These are phyloP conservation scores for Paxillus ammoniavirescens DNA, from an alignment of 768 basidiomycete genomes.

Conservation along the genomic window DNA sequence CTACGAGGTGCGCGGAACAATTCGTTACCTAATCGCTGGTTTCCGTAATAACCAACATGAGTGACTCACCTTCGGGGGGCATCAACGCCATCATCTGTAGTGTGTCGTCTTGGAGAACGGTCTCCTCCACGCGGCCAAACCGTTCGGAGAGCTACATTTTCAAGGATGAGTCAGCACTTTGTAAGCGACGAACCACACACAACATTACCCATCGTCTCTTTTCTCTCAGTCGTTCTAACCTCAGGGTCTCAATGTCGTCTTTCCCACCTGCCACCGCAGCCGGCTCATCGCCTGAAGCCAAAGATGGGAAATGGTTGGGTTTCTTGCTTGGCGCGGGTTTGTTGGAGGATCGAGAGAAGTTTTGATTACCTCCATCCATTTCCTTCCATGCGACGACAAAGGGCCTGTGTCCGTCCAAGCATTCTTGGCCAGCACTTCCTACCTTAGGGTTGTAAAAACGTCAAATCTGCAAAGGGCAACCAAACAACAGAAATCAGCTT, in stretches of 20 bases:
- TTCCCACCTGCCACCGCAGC: background rate
- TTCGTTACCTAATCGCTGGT: background rate
- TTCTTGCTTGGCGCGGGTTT: conserved; percentile 17
- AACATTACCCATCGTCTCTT: conserved; percentile 16
- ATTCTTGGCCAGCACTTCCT: conserved; percentile 21
- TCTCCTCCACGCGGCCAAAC: conserved; percentile 2
- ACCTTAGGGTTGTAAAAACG: conserved; percentile 11
- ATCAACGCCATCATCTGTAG: conserved; percentile 22
- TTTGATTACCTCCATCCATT: conserved; percentile 11
- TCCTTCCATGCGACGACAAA: conserved; percentile 28
- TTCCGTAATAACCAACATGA: background rate
- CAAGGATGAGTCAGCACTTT: background rate
- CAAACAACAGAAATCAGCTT: background rate
- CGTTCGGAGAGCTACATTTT: conserved; percentile 15
- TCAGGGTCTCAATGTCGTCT: conserved; percentile 8
- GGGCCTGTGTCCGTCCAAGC: conserved; percentile 14
- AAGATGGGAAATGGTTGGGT: conserved; percentile 1
- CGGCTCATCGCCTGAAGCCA: background rate
- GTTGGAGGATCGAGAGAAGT: conserved; percentile 6
- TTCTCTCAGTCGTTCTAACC: conserved; percentile 18
- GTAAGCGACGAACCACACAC: background rate
- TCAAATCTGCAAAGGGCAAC: background rate
- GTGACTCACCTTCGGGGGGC: conserved; percentile 16
- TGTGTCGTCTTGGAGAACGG: conserved; percentile 24
- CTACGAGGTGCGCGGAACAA: conserved; percentile 2